phyloP scores from a whole-genome alignment of 2,329 filamentous ascomycete species.

The Drechslera avenae region DNA sequence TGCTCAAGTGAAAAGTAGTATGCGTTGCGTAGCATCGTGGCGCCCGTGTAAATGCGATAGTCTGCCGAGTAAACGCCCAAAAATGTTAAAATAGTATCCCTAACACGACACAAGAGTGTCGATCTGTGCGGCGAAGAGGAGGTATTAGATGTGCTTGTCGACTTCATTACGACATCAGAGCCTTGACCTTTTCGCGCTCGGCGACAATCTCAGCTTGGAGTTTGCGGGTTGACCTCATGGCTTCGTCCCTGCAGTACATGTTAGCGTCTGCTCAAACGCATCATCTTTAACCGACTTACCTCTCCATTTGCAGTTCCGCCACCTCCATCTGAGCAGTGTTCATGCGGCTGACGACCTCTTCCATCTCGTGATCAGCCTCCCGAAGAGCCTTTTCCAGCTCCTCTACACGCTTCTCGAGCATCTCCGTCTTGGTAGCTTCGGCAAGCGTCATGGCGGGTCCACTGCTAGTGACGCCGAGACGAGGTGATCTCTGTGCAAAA shows the following conservation, averaged over 20 bases:
- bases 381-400: conserved; percentile 83
- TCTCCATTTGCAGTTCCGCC: conserved; percentile 74
- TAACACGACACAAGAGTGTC: conserved; percentile 10
- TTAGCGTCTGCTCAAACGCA: conserved; percentile 24
- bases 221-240: conserved; percentile 70
- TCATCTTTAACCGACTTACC: conserved; percentile 42
- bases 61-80: conserved; percentile 16
- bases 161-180: conserved; percentile 43
- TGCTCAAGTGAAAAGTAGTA: conserved; percentile 18
- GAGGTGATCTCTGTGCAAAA: conserved; percentile 63
- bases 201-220: conserved; percentile 70
- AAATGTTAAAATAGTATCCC: conserved; percentile 9
- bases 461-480: conserved; percentile 65
- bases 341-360: conserved; percentile 81
- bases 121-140: conserved; percentile 11
- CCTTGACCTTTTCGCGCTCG: conserved; percentile 65
- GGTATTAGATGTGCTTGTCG: conserved; percentile 12
- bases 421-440: conserved; percentile 74
- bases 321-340: conserved; percentile 84
- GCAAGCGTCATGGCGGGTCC: conserved; percentile 64
- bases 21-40: conserved; percentile 29
- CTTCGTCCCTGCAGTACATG: conserved; percentile 64
- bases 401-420: conserved; percentile 76
- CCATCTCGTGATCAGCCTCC: conserved; percentile 80
- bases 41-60: conserved; percentile 24